Evolutionary conservation across 805 yeast genomes (phyloP).

Genomic region (Lachancea cidri): DNA sequence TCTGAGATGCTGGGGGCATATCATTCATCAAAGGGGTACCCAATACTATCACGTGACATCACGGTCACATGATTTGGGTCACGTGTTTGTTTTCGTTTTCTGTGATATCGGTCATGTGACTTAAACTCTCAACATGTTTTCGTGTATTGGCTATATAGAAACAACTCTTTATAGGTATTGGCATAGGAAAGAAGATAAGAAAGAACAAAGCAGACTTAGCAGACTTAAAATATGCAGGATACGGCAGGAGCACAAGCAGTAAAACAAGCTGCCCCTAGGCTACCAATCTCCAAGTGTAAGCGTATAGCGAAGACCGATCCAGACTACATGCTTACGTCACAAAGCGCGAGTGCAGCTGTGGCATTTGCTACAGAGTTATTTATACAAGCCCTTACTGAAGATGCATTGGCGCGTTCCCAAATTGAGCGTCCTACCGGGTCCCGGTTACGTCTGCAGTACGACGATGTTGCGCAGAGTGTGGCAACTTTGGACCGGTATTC

Average conservation of each 20-base stretch:
- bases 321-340: conserved; percentile 20
- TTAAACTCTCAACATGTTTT: too few relatives aligned
- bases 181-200: too few relatives aligned
- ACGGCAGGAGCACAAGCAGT: background rate
- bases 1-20: too few relatives aligned
- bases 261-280: conserved; percentile 11
- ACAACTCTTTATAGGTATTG: too few relatives aligned
- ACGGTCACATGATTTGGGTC: too few relatives aligned
- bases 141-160: too few relatives aligned
- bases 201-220: too few relatives aligned
- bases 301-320: conserved; percentile 27
- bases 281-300: conserved; percentile 26
- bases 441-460: conserved; percentile 19
- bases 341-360: conserved; percentile 22
- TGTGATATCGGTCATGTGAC: too few relatives aligned
- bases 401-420: conserved; percentile 20
- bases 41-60: too few relatives aligned
- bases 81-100: too few relatives aligned
- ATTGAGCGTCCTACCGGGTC: conserved; percentile 13
- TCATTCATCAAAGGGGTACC: background rate
- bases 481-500: conserved; percentile 17
- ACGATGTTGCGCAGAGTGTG: conserved; percentile 20
- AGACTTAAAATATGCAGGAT: background rate
- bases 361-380: conserved; percentile 27
- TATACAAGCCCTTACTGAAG: conserved; percentile 19